Conservation (phyloP, 2,329 filamentous ascomycete genomes). For the Blastomyces parvus region DNA sequence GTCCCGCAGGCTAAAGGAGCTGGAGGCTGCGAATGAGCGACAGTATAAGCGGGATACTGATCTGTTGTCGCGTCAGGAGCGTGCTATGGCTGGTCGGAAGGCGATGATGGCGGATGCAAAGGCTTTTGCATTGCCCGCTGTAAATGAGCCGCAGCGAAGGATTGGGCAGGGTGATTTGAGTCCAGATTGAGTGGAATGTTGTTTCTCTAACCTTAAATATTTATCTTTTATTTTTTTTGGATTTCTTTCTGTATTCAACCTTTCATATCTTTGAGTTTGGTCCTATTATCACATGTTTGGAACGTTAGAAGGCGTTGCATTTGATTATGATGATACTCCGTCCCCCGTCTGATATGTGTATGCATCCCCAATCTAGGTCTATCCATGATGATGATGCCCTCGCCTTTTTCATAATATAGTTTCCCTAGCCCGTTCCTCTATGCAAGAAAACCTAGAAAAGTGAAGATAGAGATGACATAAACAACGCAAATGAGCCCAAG, state of each 20-base stretch:
- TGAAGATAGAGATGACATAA: not conserved
- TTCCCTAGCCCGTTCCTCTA: not conserved
- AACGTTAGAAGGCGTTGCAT: not conserved
- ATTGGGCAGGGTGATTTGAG: conserved; percentile 7
- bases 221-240: not conserved
- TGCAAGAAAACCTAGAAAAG: not conserved
- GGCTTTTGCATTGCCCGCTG: not conserved
- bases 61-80: conserved; percentile 13
- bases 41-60: conserved; percentile 16
- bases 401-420: not conserved
- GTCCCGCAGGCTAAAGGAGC: conserved; percentile 12
- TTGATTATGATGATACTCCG: not conserved
- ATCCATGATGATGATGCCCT: not conserved
- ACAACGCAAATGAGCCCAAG: not conserved
- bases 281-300: not conserved
- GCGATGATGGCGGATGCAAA: conserved; percentile 8
- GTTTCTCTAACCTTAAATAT: not conserved
- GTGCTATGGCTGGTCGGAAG: conserved; percentile 10
- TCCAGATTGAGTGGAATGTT: conserved; percentile 13
- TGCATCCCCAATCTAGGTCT: not conserved
- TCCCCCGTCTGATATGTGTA: not conserved
- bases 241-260: not conserved
- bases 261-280: not conserved
- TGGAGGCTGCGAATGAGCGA: conserved; percentile 14
- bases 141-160: not conserved